Evolutionary conservation across 306 rosid genomes (phyloP), one percentile per base, ranked within the genome.

Genomic region (Inga oerstediana): DNA sequence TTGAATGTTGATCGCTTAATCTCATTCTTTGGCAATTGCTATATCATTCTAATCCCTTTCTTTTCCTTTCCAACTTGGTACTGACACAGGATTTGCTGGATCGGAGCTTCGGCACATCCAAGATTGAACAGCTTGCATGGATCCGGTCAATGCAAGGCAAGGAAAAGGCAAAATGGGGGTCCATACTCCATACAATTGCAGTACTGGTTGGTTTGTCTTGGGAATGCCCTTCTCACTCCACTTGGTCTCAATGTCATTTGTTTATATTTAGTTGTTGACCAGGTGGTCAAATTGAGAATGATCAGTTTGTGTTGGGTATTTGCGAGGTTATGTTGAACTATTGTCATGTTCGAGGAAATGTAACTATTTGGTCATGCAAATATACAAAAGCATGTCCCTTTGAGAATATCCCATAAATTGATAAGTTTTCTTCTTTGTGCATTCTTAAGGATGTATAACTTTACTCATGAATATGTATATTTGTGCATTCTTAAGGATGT

Each of bases 171-270:
- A 80, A 78, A 0, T 74, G 79, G 66, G 80, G 72, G 27, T 83
- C 27, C 27, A 24, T 24, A 24, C 27, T 24, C 84, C 76, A 45
- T 35, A 35, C 46, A 65, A 79, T 69, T 80, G 68, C 85, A 62
- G 80, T 73, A 52, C 80, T 78, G 85, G 81, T 77, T 82, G 77
- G 65, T 66, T 74, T 70, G 65, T 59, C 66, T n/a, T 59, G 66
- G 86, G 86, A 81, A 66, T 70, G 43, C 84, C 75, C 72, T 22
- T 51, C 76, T 85, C 84, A 62, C 80, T 52, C 82, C 62, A 78
- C 89, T 41, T 78, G 84, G 79, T 68, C 83, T 68, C 79, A 62
- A 20, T 62, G 30, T 70, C 46, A 61, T 19, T 79, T 79, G 48
- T 82, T 75, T 76, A 75, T 75, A 49, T 54, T 52, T 15, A 34